These are phyloP conservation scores for Colletotrichum filicis DNA, from an alignment of 2,329 filamentous ascomycete genomes.

Conservation along the genomic window DNA sequence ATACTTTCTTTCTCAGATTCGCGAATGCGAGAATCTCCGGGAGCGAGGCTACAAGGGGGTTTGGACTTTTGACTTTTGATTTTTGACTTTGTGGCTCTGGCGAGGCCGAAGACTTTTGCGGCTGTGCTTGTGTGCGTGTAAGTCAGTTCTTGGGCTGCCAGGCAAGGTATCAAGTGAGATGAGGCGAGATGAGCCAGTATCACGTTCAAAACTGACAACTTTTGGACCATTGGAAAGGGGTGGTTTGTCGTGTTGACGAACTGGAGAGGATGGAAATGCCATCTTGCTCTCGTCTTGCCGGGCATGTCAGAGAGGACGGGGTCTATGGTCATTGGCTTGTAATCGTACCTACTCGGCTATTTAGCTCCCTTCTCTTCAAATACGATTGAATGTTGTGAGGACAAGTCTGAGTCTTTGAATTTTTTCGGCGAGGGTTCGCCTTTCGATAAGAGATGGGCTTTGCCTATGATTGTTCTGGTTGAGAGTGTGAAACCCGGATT, in stretches of 20 bases:
- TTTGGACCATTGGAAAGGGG: neutral
- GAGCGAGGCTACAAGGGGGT: neutral
- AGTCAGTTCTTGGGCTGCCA: neutral
- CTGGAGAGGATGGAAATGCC: neutral
- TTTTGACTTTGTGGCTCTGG: neutral
- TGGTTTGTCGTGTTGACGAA: neutral
- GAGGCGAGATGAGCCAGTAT: neutral
- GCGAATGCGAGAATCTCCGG: neutral
- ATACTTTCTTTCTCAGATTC: neutral
- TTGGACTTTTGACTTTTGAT: neutral
- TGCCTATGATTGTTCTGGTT: too few species aligned
- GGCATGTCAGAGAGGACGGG: too few species aligned
- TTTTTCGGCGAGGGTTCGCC: too few species aligned
- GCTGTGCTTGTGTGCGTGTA: neutral
- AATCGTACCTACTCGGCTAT: too few species aligned
- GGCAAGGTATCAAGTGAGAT: neutral
- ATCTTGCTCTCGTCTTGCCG: too few species aligned
- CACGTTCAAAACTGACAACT: neutral
- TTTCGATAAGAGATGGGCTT: too few species aligned
- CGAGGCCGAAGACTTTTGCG: neutral
- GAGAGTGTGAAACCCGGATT: too few species aligned
- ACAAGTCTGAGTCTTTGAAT: too few species aligned
- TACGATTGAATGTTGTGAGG: too few species aligned
- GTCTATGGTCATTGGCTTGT: too few species aligned
- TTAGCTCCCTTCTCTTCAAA: too few species aligned